Evolutionary conservation across 2,329 filamentous ascomycete species (phyloP), one percentile per base, ranked within the genome.

Genomic region (Penicillium sp.): DNA sequence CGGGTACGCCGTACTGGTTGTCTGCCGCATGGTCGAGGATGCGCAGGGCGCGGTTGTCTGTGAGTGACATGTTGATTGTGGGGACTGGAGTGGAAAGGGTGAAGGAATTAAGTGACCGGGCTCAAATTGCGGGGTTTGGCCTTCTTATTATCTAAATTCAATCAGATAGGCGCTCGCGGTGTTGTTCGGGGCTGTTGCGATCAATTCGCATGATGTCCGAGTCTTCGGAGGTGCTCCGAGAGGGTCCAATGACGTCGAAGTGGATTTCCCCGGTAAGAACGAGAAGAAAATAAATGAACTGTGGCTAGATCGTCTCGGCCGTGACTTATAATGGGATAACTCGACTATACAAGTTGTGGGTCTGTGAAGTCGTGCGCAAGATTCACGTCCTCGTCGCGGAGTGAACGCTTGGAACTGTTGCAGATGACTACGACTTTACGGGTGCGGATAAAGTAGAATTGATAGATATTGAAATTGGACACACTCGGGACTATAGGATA

Each of bases 1-100:
- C 81, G 2, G 82, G 78, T 26, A 86, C 79, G 42, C 79, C 83
- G 60, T 86, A 85, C 34, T 80, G 76, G 60, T 80, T 79, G 39
- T 72, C 68, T 42, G 76, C 74, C 42, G 83, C 83, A 42, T 79
- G 78, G 61, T 82, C 75, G 59, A 86, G 77, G 60, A 86, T 84
- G 64, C 74, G 67, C 69, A 82, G 74, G 53, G 79, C 77, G 65
- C 79, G 77, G 68, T 83, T 82, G 58, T 59, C 73, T 63, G 57
- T 77, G 68, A 45, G 72, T 62, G 59, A 71, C 66, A 70, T 70
- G 52, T 47, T 61, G 73, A 43, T 21, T 67, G 69, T 3, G 26
- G 9, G 9, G 36, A 18, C 6, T 13, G 12, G 21, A 31, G 6
- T 28, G 21, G 9, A 21, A 21, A 46, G 18, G 71, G 75, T 74